These are phyloP conservation scores for Tinospora cordifolia DNA, from an alignment of 164 flowering plant species.

Conservation along the genomic window DNA sequence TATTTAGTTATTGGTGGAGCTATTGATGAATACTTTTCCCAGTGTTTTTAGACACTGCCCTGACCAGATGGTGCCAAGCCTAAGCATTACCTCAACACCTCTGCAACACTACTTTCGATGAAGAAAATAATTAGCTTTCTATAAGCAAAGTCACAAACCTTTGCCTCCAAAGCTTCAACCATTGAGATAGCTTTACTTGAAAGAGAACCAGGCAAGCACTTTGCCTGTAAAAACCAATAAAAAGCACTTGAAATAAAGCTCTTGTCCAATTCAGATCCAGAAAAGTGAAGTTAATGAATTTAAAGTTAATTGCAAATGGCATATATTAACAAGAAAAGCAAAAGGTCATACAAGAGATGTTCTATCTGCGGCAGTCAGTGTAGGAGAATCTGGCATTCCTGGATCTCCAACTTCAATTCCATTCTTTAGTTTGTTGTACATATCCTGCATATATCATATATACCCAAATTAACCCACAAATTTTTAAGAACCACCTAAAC, in stretches of 20 bases:
- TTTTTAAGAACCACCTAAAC: background rate
- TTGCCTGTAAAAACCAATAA: constrained; percentile 44
- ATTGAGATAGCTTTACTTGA: constrained; percentile 55
- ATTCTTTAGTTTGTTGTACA: constrained; percentile 70
- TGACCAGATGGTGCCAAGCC: too few relatives aligned
- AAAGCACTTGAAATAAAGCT: background rate
- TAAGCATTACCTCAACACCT: too few relatives aligned
- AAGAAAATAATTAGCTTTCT: too few relatives aligned
- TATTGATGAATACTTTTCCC: too few relatives aligned
- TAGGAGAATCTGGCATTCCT: constrained; percentile 35
- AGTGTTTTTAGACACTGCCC: too few relatives aligned
- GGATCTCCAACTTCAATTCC: constrained; percentile 68
- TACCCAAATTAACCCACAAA: background rate
- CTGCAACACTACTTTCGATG: too few relatives aligned
- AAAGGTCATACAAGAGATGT: constrained; percentile 46
- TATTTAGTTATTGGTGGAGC: too few relatives aligned
- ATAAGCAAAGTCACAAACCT: constrained; percentile 36
- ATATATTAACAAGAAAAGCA: constrained; percentile 7
- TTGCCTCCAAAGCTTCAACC: constrained; percentile 86
- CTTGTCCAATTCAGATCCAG: background rate
- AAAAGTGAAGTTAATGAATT: background rate
- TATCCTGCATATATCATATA: constrained; percentile 41
- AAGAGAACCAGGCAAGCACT: constrained; percentile 60
- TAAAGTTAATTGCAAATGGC: constrained; percentile 1
- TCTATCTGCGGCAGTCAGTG: constrained; percentile 60